Evolutionary conservation across 192 early-diverging fungal genomes (phyloP).

Genomic region (Physocladia obscura): DNA sequence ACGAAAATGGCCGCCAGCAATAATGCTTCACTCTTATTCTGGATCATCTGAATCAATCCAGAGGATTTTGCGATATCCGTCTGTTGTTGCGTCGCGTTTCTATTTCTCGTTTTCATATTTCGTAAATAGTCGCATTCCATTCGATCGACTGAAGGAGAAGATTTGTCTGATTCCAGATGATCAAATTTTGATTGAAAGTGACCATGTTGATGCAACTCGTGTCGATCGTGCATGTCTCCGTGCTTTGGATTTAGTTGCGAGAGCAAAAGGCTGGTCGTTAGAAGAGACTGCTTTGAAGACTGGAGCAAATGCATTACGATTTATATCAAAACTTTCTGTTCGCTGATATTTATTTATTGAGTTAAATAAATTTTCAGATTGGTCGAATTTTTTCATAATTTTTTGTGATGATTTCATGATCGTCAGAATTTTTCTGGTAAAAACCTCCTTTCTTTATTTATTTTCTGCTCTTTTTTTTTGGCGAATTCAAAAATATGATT

Average conservation of each 20-base stretch:
- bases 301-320: slow-evolving; percentile 48
- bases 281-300: slow-evolving; percentile 49
- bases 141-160: slow-evolving; percentile 54
- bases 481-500: too few species aligned
- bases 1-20: slow-evolving; percentile 51
- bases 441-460: too few species aligned
- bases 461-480: too few species aligned
- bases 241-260: slow-evolving; percentile 56
- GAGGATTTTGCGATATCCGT: slow-evolving; percentile 43
- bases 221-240: slow-evolving; percentile 57
- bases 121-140: slow-evolving; percentile 68
- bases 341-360: too few species aligned
- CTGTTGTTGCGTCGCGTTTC: slow-evolving; percentile 40
- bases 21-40: slow-evolving; percentile 86
- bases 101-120: slow-evolving; percentile 78
- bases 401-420: too few species aligned
- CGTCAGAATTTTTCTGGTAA: too few species aligned
- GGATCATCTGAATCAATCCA: slow-evolving; percentile 73
- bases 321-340: slow-evolving; percentile 36
- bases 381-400: too few species aligned
- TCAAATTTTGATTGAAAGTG: slow-evolving; percentile 79
- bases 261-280: slow-evolving; percentile 60
- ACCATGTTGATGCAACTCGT: slow-evolving; percentile 58
- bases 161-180: slow-evolving; percentile 74
- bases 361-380: too few species aligned